These are phyloP conservation scores for Agrocybe chaxingu DNA, from an alignment of 768 basidiomycete genomes.

Conservation along the genomic window DNA sequence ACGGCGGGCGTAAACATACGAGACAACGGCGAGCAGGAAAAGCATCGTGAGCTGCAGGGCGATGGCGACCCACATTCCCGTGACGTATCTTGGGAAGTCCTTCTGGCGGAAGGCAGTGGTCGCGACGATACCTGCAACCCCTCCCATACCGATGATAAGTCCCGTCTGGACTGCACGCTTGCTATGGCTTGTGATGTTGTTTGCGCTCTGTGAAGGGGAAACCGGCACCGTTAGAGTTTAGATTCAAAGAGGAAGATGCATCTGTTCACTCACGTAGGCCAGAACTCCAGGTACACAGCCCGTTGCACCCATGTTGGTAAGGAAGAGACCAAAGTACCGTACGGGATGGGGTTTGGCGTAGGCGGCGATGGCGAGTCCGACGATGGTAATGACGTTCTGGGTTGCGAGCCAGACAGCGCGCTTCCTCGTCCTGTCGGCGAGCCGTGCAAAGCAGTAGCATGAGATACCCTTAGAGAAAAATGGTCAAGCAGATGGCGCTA, in stretches of 20 bases:
- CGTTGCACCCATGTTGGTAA: conserved; percentile 31
- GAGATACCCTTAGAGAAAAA: conserved; percentile 24
- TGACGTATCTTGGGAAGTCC: conserved; percentile 27
- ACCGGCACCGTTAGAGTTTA: not conserved
- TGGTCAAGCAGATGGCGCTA: not conserved
- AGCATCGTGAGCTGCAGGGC: conserved; percentile 17
- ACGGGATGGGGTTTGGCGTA: conserved; percentile 23
- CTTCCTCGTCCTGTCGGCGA: conserved; percentile 30
- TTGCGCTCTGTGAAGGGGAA: conserved; percentile 23
- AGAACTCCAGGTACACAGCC: conserved; percentile 33
- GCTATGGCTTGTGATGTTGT: conserved; percentile 32
- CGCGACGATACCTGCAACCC: conserved; percentile 37
- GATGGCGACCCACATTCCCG: conserved; percentile 22
- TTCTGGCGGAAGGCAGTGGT: conserved; percentile 35
- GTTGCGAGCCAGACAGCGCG: conserved; percentile 30
- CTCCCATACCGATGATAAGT: conserved; percentile 31
- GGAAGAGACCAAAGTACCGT: conserved; percentile 36
- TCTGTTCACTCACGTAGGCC: conserved; percentile 29
- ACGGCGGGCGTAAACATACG: conserved; percentile 14
- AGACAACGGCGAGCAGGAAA: conserved; percentile 12
- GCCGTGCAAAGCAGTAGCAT: conserved; percentile 30
- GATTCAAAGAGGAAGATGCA: not conserved
- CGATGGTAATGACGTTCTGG: conserved; percentile 27
- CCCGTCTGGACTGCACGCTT: conserved; percentile 38
- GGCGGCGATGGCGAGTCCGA: conserved; percentile 27